Percentiles rank a stretch among this genome's conserved stretches.
phyloP scores from a whole-genome alignment of 805 yeast species.

The Millerago galiae region DNA sequence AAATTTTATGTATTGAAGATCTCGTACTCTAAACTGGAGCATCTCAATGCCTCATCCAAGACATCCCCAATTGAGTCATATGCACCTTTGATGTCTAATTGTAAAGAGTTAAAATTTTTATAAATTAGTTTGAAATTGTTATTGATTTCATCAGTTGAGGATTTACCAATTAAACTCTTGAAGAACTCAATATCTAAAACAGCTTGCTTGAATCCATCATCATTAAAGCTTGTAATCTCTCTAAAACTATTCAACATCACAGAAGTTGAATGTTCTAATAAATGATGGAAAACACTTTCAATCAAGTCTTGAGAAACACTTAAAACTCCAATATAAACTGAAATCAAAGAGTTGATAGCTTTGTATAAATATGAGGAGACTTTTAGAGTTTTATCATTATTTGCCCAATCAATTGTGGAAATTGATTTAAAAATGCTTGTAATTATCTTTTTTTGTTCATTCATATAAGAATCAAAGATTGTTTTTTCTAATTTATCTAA shows the following conservation, averaged over 20 bases:
- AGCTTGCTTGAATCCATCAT: constrained; percentile 44
- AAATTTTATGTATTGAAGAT: constrained; percentile 14
- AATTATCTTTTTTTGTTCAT: constrained; percentile 36
- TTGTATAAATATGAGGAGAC: constrained; percentile 44
- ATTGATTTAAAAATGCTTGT: constrained; percentile 37
- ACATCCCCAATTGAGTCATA: constrained; percentile 12
- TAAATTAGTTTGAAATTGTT: constrained; percentile 20
- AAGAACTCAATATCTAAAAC: constrained; percentile 50
- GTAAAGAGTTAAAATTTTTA: constrained; percentile 9
- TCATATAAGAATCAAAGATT: constrained; percentile 47
- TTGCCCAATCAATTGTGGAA: constrained; percentile 37
- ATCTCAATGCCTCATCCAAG: constrained; percentile 13
- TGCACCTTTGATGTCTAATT: constrained; percentile 7
- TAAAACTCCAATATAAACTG: constrained; percentile 45
- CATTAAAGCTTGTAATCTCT: constrained; percentile 38
- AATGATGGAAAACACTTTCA: constrained; percentile 36
- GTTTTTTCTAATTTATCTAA: constrained; percentile 44
- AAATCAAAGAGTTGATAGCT: constrained; percentile 40
- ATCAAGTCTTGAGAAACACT: constrained; percentile 43
- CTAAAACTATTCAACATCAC: constrained; percentile 33
- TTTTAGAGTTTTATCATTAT: constrained; percentile 26
- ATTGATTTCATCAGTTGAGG: constrained; percentile 7
- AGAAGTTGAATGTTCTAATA: constrained; percentile 34
- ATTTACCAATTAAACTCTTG: constrained; percentile 24
- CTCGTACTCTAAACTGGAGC: constrained; percentile 18